Percentiles rank a stretch among this genome's conserved stretches.
Evolutionary conservation across 805 yeast genomes (phyloP).

Genomic region (Hanseniaspora nectarophila): DNA sequence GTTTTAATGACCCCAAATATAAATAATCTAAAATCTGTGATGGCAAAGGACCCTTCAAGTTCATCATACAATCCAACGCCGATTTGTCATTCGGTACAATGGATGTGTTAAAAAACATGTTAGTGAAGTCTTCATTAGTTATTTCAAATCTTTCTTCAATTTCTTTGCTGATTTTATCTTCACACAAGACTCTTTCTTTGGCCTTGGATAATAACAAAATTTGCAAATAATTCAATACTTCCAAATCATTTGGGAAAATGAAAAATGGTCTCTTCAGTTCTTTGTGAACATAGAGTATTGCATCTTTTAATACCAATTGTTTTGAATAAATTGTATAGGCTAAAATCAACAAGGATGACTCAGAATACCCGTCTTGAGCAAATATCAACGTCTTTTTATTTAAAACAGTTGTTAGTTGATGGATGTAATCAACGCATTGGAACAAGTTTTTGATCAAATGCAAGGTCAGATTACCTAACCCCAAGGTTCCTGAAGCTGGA

Average conservation of each 20-base stretch:
- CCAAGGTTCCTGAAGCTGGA: conserved; percentile 77
- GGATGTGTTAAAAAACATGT: conserved; percentile 26
- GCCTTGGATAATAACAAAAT: conserved; percentile 40
- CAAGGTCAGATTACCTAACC: conserved; percentile 61
- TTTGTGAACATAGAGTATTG: conserved; percentile 50
- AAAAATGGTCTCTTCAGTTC: conserved; percentile 68
- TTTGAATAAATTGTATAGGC: conserved; percentile 62
- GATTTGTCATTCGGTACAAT: conserved; percentile 14
- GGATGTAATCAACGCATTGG: conserved; percentile 49
- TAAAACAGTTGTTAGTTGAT: conserved; percentile 24
- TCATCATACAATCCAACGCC: conserved; percentile 18
- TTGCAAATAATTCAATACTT: conserved; percentile 53
- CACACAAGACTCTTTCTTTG: conserved; percentile 20
- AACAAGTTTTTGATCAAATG: conserved; percentile 48
- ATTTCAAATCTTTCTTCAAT: conserved; percentile 8
- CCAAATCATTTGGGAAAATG: conserved; percentile 65
- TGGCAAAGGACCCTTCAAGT: conserved; percentile 59
- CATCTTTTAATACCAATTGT: conserved; percentile 49
- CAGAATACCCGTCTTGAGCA: conserved; percentile 89
- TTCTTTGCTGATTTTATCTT: conserved; percentile 20
- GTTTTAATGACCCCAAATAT: conserved; percentile 71
- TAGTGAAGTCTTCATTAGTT: conserved; percentile 23
- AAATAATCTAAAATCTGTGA: conserved; percentile 72
- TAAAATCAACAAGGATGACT: conserved; percentile 63
- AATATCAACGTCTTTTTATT: conserved; percentile 44